Evolutionary conservation across 768 basidiomycete genomes (phyloP), one percentile per base, ranked within the genome.

Genomic region (Phylloporus scabripes): DNA sequence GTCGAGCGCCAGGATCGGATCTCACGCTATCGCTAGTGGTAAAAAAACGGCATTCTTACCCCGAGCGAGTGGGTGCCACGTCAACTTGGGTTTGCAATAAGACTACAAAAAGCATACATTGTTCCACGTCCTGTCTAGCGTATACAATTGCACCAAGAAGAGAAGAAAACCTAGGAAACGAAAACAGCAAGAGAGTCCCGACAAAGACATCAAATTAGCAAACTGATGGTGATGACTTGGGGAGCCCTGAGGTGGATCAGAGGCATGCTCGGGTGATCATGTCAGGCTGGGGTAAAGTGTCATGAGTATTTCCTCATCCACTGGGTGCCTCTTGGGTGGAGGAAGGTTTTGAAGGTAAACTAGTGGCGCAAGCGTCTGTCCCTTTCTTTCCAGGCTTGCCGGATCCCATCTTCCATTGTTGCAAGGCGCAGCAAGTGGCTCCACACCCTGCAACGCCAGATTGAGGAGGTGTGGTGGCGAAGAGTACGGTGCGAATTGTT

Each of bases 261-360:
- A 51, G 40, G 28, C 36, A 45, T 41, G 26, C 6, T 49, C 38
- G 59, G 7, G 15, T 33, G 53, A 40, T 70, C 56, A 66, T 39
- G 60, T 56, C 48, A 65, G 33, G 15, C 58, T 64, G 49, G 74
- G 65, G 34, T 58, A 66, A 53, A 83, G 78, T 1, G 78, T 77
- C 74, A 83, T 83, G 43, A 88, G 70, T 6, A 82, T 81, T 60
- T 79, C 76, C 63, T 87, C 83, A 60, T 88, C 86, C 46, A 83
- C 62, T 3, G 83, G 82, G 61, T 87, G 85, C 41, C 86, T 77
- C 45, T 77, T 76, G 15, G 75, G 76, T 14, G 81, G 81, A 15
- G 82, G 74, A 11, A 78, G 73, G 21, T 72, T 78, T 62, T 78
- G 74, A 17, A 85, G 73, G 61, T 83, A 85, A 26, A 78, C 72